phyloP scores from a whole-genome alignment of 2,329 filamentous ascomycete species.

The Neofusicoccum cordaticola region DNA sequence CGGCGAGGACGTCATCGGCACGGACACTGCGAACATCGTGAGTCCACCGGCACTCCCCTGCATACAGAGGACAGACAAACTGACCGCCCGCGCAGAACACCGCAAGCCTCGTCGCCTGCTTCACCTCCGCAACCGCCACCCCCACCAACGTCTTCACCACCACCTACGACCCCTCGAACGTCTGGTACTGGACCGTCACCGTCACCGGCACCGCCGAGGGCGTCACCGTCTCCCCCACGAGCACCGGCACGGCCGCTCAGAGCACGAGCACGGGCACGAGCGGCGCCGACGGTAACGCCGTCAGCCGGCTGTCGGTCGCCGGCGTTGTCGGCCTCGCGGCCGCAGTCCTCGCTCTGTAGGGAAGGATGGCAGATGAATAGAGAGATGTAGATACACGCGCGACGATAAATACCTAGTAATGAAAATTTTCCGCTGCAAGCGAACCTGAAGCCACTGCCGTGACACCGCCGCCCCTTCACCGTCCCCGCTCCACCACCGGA shows the following conservation, averaged over 20 bases:
- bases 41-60: background rate
- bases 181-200: slow-evolving; percentile 23
- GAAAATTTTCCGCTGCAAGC: background rate
- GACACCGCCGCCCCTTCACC: too few relatives aligned
- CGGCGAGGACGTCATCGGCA: background rate
- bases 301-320: background rate
- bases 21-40: background rate
- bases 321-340: background rate
- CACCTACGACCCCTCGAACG: slow-evolving; percentile 16
- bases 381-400: background rate
- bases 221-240: background rate
- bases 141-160: background rate
- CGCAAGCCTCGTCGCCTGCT: background rate
- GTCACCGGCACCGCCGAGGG: slow-evolving; percentile 27
- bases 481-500: background rate
- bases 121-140: background rate
- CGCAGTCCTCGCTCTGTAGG: background rate
- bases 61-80: background rate
- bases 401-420: background rate
- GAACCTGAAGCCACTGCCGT: background rate
- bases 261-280: background rate
- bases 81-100: background rate
- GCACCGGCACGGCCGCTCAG: background rate
- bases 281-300: background rate
- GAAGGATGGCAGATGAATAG: too few relatives aligned